Conservation (phyloP, 768 basidiomycete genomes). For the Russula compacta region DNA sequence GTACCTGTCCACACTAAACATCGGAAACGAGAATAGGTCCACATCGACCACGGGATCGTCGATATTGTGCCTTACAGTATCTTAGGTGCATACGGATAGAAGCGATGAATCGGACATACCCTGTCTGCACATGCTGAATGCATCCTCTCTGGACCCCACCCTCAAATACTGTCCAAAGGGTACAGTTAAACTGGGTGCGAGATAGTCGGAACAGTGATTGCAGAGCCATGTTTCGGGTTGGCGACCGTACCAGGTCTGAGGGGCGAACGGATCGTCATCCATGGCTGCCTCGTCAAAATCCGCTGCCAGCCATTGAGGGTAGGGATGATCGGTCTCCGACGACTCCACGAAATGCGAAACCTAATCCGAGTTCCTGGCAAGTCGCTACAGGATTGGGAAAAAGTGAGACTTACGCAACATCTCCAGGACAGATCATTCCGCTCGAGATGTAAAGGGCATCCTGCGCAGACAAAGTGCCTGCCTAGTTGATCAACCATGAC, state of each 20-base stretch:
- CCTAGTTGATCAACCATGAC: slow-evolving; percentile 1
- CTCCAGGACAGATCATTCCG: background rate
- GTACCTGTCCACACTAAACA: background rate
- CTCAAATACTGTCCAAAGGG: background rate
- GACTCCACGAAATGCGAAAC: background rate
- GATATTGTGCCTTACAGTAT: slow-evolving; percentile 2
- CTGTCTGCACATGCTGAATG: background rate
- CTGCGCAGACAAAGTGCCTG: background rate
- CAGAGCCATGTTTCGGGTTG: slow-evolving; percentile 6
- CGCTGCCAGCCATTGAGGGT: slow-evolving; percentile 1
- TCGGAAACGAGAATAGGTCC: background rate
- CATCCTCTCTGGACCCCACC: background rate
- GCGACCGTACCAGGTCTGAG: background rate
- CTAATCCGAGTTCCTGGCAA: background rate
- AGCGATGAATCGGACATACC: background rate
- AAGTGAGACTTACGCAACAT: slow-evolving; percentile 4
- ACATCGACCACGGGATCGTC: background rate
- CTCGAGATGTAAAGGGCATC: background rate
- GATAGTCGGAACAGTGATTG: slow-evolving; percentile 9
- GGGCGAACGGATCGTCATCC: background rate
- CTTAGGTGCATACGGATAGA: background rate
- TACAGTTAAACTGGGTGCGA: background rate
- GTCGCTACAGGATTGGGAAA: background rate
- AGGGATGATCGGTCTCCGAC: background rate
- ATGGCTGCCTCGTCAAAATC: background rate